Percentiles rank a stretch among this genome's conserved stretches.
Evolutionary conservation across 306 rosid species (phyloP).

Genomic region (Astragalus membranaceus): DNA sequence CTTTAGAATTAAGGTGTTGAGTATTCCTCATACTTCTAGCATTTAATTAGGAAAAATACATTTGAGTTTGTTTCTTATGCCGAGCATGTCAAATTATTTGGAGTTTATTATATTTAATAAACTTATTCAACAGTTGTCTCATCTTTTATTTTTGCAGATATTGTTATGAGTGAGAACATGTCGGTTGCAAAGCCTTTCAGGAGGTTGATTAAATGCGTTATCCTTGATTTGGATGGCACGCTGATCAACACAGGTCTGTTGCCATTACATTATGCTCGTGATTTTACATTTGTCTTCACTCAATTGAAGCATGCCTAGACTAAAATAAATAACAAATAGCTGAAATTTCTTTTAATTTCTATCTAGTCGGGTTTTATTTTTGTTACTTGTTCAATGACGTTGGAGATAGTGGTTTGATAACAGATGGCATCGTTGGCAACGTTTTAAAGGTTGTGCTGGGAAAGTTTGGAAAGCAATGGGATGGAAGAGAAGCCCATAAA

Average conservation of each 20-base stretch:
- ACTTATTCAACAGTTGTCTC: neutral
- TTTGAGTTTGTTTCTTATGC: too few species aligned
- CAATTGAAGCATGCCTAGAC: neutral
- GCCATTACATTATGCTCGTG: neutral
- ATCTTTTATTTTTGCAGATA: neutral
- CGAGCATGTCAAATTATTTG: too few species aligned
- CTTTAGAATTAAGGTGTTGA: too few species aligned
- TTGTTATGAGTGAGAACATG: slow-evolving; percentile 32
- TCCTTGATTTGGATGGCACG: slow-evolving; percentile 92
- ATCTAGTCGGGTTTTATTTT: neutral
- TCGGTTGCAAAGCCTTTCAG: slow-evolving; percentile 33
- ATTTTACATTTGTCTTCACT: neutral
- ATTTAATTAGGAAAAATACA: too few species aligned
- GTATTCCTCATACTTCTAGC: neutral
- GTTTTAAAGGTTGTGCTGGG: slow-evolving; percentile 49
- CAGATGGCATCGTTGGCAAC: slow-evolving; percentile 65
- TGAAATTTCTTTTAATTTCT: neutral
- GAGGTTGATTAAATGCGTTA: slow-evolving; percentile 50
- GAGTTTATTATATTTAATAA: too few species aligned
- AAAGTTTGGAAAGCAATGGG: slow-evolving; percentile 82
- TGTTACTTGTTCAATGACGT: neutral
- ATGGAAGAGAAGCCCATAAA: slow-evolving; percentile 73
- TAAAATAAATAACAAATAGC: neutral
- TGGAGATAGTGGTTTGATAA: slow-evolving; percentile 13
- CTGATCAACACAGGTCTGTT: slow-evolving; percentile 63